These are phyloP conservation scores for Phytophthora parvispora DNA, from an alignment of 352 stramenopile species.

Conservation along the genomic window DNA sequence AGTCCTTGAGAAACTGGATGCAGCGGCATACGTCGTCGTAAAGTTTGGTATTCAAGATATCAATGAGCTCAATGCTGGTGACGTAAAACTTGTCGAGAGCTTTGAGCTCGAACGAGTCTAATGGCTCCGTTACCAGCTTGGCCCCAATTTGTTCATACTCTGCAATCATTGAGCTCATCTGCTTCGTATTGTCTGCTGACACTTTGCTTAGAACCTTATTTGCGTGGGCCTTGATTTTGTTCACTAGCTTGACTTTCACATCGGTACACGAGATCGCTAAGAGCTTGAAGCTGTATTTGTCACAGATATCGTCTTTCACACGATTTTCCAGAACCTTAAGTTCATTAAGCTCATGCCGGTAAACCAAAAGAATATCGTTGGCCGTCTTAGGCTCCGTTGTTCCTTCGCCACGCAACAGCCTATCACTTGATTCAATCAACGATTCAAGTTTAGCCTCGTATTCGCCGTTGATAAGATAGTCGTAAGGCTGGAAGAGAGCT, in stretches of 20 bases:
- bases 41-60: conserved; percentile 78
- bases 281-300: conserved; percentile 92
- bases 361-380: conserved; percentile 55
- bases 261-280: conserved; percentile 92
- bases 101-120: conserved; percentile 94
- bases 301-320: conserved; percentile 62
- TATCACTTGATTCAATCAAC: conserved; percentile 51
- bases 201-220: conserved; percentile 85
- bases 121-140: conserved; percentile 86
- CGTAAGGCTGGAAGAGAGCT: conserved; percentile 78
- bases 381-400: conserved; percentile 24
- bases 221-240: conserved; percentile 77
- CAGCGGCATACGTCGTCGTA: conserved; percentile 79
- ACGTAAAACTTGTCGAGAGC: conserved; percentile 89
- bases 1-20: conserved; percentile 91
- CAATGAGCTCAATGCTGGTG: conserved; percentile 77
- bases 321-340: conserved; percentile 61
- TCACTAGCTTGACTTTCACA: conserved; percentile 87
- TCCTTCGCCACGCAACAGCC: conserved; percentile 17
- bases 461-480: conserved; percentile 82
- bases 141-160: conserved; percentile 93
- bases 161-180: conserved; percentile 88
- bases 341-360: conserved; percentile 63
- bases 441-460: conserved; percentile 73
- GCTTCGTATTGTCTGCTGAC: conserved; percentile 86